phyloP scores from a whole-genome alignment of 192 early-diverging fungal species.

The Podila verticillata region DNA sequence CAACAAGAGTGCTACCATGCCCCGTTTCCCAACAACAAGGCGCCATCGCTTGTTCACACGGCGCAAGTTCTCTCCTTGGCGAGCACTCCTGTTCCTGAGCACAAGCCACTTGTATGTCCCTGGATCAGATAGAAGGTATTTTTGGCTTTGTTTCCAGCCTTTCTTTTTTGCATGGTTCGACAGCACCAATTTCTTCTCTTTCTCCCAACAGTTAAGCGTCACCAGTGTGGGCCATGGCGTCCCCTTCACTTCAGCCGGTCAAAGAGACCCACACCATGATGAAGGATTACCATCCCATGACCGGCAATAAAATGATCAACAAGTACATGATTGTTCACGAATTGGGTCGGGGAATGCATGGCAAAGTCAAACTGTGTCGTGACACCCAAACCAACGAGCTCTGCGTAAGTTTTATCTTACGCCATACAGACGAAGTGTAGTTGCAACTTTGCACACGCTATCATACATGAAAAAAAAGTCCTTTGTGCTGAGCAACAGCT shows the following conservation, averaged over 20 bases:
- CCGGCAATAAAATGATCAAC: constrained; percentile 96
- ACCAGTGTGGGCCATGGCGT: constrained; percentile 11
- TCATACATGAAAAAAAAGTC: not conserved
- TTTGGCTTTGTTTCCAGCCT: not conserved
- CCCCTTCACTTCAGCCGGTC: constrained; percentile 57
- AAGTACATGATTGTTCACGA: constrained; percentile 92
- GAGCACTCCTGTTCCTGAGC: not conserved
- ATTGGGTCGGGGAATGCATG: constrained; percentile 93
- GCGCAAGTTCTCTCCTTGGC: not conserved
- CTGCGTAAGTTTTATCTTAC: constrained; percentile 68
- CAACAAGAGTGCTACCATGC: no score
- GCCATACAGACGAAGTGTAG: no score
- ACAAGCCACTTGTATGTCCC: not conserved
- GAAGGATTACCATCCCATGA: constrained; percentile 82
- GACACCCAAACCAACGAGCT: constrained; percentile 82
- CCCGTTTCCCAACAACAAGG: not conserved
- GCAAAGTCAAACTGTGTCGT: constrained; percentile 92
- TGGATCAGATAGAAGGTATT: no score
- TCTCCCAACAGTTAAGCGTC: not conserved
- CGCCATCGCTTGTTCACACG: not conserved
- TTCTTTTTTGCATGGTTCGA: not conserved
- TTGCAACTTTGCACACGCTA: no score
- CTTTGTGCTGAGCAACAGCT: not conserved
- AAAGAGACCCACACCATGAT: constrained; percentile 88
- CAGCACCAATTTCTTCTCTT: not conserved